A percentile compares a stretch with the other conserved stretches of the same genome.
Evolutionary conservation across 1,139 yeast genomes (phyloP).

Genomic region (Blastobotrys capitulatus): DNA sequence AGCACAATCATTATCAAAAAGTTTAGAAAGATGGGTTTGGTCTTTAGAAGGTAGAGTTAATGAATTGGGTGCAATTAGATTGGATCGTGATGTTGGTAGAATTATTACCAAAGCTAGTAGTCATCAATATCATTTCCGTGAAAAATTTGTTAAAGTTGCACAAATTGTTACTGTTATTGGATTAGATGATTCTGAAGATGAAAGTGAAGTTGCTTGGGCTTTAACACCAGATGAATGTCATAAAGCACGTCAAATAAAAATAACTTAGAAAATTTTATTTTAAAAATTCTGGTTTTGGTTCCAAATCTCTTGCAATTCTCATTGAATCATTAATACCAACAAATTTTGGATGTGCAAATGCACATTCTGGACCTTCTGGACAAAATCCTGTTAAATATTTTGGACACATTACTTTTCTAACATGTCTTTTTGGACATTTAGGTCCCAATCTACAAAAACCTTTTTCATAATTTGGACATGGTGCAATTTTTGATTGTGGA

Average conservation of each 20-base stretch:
- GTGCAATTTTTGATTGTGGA: conserved; percentile 82
- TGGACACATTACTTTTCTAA: conserved; percentile 75
- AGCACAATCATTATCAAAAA: conserved; percentile 42
- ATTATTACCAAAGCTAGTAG: conserved; percentile 44
- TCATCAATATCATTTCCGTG: conserved; percentile 56
- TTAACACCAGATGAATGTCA: conserved; percentile 70
- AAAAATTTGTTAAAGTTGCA: conserved; percentile 71
- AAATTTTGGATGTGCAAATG: conserved; percentile 40
- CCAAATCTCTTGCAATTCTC: conserved; percentile 34
- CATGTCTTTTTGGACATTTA: conserved; percentile 74
- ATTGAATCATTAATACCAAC: conserved; percentile 34
- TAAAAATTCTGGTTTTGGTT: conserved; percentile 15
- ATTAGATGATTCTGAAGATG: conserved; percentile 73
- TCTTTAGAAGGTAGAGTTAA: conserved; percentile 60
- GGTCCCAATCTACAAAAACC: conserved; percentile 97
- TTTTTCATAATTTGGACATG: conserved; percentile 72
- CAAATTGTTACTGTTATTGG: conserved; percentile 80
- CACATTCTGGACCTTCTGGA: conserved; percentile 50
- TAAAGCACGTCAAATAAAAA: conserved; percentile 37
- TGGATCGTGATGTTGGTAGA: conserved; percentile 77
- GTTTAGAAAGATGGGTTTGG: conserved; percentile 67
- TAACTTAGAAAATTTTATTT: not conserved
- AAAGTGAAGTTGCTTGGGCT: conserved; percentile 68
- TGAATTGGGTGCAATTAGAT: conserved; percentile 75
- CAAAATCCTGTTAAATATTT: conserved; percentile 87